A percentile compares a stretch with the other conserved stretches of the same genome.
Evolutionary conservation across 2,329 filamentous ascomycete genomes (phyloP).

Genomic region (Nigrograna mackinnonii): DNA sequence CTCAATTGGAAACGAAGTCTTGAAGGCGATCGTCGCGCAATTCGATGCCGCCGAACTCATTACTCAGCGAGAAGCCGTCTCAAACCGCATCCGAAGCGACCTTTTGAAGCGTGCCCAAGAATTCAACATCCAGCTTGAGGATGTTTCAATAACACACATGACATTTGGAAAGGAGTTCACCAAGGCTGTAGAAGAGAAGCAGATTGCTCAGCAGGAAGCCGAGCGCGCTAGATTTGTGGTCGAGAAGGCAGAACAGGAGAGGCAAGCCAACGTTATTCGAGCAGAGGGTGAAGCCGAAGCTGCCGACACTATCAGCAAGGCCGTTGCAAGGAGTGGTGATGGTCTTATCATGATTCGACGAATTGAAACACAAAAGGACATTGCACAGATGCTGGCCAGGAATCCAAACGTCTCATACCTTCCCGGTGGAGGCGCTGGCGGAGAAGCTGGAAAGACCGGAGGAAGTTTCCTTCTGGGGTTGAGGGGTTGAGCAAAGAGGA

Average conservation of each 20-base stretch:
- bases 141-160: slow-evolving; percentile 99
- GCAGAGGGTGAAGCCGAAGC: slow-evolving; percentile 98
- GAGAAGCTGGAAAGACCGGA: slow-evolving; percentile 61
- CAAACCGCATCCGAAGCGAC: slow-evolving; percentile 89
- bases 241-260: slow-evolving; percentile 97
- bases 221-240: slow-evolving; percentile 98
- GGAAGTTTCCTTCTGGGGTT: slow-evolving; percentile 70
- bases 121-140: slow-evolving; percentile 99
- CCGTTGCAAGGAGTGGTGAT: slow-evolving; percentile 90
- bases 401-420: slow-evolving; percentile 98
- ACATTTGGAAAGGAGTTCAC: slow-evolving; percentile 99
- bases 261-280: slow-evolving; percentile 97
- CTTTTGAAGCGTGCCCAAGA: slow-evolving; percentile 90
- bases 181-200: slow-evolving; percentile 98
- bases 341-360: slow-evolving; percentile 94
- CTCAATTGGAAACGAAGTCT: slow-evolving; percentile 59
- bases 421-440: slow-evolving; percentile 67
- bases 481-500: slow-evolving; percentile 46
- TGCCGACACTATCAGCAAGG: slow-evolving; percentile 92
- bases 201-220: slow-evolving; percentile 98
- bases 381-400: slow-evolving; percentile 82
- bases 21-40: slow-evolving; percentile 58
- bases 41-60: slow-evolving; percentile 70
- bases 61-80: slow-evolving; percentile 97
- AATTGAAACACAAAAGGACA: slow-evolving; percentile 96